Evolutionary conservation across 2,329 filamentous ascomycete genomes (phyloP).

Genomic region (Beauveria brongniartii): DNA sequence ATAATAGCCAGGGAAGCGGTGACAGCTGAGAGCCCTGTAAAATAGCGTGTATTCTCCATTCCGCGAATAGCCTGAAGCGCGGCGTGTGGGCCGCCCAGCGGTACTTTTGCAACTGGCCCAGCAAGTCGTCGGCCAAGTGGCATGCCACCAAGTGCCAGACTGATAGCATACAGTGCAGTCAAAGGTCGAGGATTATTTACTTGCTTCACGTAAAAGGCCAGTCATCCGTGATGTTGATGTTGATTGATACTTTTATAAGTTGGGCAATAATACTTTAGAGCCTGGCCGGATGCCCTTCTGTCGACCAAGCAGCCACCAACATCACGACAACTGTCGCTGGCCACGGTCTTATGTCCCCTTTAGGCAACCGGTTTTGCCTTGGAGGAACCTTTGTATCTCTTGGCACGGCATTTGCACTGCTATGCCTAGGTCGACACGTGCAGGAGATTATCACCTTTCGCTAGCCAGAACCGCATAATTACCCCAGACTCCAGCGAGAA

Average conservation of each 20-base stretch:
- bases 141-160: too few relatives aligned
- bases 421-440: not conserved
- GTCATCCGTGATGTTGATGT: too few relatives aligned
- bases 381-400: not conserved
- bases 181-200: too few relatives aligned
- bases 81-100: not conserved
- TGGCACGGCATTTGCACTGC: not conserved
- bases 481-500: too few relatives aligned
- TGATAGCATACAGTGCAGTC: too few relatives aligned
- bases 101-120: not conserved
- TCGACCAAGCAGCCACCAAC: too few relatives aligned
- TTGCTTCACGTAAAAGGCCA: too few relatives aligned
- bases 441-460: not conserved
- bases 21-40: conserved; percentile 4
- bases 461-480: not conserved
- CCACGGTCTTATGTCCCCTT: not conserved
- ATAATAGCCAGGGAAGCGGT: not conserved
- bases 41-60: too few relatives aligned
- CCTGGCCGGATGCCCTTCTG: too few relatives aligned
- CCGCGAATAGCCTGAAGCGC: not conserved
- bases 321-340: too few relatives aligned
- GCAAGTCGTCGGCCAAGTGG: not conserved
- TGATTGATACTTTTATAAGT: too few relatives aligned
- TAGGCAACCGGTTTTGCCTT: not conserved
- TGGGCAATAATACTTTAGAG: too few relatives aligned